Percentiles rank a stretch among this genome's conserved stretches.
These are phyloP conservation scores for Fraxinus floribunda DNA, from an alignment of 305 asterid species.

Conservation along the genomic window DNA sequence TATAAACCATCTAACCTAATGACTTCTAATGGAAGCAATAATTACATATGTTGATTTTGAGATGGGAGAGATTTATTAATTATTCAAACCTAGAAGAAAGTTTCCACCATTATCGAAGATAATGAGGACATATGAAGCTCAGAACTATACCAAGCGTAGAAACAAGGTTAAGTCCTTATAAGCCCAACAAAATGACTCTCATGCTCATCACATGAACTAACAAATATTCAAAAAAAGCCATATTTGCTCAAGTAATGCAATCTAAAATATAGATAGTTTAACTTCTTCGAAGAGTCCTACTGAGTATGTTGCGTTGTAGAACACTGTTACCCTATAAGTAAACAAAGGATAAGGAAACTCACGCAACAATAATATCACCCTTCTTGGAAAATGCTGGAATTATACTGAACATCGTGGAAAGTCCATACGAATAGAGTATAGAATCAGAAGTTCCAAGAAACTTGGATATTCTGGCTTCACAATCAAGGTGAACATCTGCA, in stretches of 20 bases:
- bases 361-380: slow-evolving; percentile 89
- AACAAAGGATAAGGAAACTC: slow-evolving; percentile 36
- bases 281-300: slow-evolving; percentile 17
- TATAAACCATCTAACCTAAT: background rate
- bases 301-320: background rate
- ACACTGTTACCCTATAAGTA: background rate
- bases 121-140: background rate
- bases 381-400: slow-evolving; percentile 96
- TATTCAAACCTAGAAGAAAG: background rate
- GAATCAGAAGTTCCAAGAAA: slow-evolving; percentile 93
- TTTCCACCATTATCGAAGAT: slow-evolving; percentile 3
- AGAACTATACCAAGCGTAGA: background rate
- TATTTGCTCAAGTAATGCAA: background rate
- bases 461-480: slow-evolving; percentile 86
- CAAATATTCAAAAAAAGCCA: background rate
- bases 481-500: slow-evolving; percentile 97
- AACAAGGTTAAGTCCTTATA: background rate
- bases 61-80: background rate
- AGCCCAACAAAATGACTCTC: background rate
- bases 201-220: background rate
- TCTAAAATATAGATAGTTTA: background rate
- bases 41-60: background rate
- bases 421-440: slow-evolving; percentile 92
- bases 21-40: background rate
- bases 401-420: slow-evolving; percentile 95